Conservation (phyloP, 225 moss, liverwort and hornwort genomes). For the Sphagnum contortum region DNA sequence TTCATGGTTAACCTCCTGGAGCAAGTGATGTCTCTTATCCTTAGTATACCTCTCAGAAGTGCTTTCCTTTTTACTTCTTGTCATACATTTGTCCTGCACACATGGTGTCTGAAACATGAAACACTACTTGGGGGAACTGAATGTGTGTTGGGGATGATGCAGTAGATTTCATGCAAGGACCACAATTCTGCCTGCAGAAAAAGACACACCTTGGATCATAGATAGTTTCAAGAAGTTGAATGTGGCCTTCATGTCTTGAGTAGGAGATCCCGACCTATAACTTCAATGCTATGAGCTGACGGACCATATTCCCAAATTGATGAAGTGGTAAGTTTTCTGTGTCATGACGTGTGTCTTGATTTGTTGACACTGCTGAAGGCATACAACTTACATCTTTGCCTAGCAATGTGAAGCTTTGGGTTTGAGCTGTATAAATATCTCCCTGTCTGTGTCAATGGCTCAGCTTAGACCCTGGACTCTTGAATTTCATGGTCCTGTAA, state of each 20-base stretch:
- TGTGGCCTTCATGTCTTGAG: conserved; percentile 54
- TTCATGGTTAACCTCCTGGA: conserved; percentile 81
- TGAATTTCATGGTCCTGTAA: too few relatives aligned
- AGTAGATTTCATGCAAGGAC: conserved; percentile 89
- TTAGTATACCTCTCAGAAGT: conserved; percentile 66
- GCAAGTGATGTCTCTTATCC: conserved; percentile 70
- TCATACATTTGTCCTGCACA: neutral
- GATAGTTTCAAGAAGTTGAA: conserved; percentile 77
- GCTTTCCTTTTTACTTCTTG: neutral
- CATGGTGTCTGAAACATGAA: neutral
- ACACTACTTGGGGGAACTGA: neutral
- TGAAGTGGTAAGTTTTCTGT: too few relatives aligned
- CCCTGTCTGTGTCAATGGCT: too few relatives aligned
- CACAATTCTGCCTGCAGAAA: conserved; percentile 77
- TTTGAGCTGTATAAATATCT: too few relatives aligned
- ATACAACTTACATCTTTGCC: too few relatives aligned
- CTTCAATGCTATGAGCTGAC: conserved; percentile 26
- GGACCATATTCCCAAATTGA: too few relatives aligned
- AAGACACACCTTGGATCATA: conserved; percentile 79
- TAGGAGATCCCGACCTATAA: conserved; percentile 12
- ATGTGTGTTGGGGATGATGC: neutral
- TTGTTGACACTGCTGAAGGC: too few relatives aligned
- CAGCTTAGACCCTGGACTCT: too few relatives aligned
- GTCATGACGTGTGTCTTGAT: too few relatives aligned
- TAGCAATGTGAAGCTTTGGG: too few relatives aligned